Base-by-base conservation (phyloP, 176 grass and related monocot genomes). In the Avena sativa region DNA sequence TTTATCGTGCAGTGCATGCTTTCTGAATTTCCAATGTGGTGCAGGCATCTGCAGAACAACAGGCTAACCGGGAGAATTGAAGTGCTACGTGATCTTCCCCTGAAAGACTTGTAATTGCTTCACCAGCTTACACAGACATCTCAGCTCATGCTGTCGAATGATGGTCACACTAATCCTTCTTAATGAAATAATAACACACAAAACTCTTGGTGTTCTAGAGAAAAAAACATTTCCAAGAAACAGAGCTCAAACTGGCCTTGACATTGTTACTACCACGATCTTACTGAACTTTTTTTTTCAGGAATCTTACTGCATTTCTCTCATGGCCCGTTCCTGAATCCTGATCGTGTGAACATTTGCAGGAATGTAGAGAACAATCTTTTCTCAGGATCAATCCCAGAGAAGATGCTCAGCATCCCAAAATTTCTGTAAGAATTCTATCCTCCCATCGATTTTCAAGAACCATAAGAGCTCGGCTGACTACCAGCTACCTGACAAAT, bases 281-380 rank as follows among this genome's bases (percentile, higher is more conserved):
- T 25, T 23, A 46, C 40, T 12, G 40, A 1, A 5, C 10, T 55
- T 20, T 9, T 11, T n/a, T 1, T 2, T 49, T 21, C 7, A 9
- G 7, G 46, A n/a, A 1, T 76, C 7, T 16, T 34, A 16, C 72
- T 74, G 88, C 58, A 58, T 43, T 25, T 69, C 8, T 81, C 55
- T 19, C 61, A 58, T 71, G 67, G 8, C 47, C 62, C 62, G 16
- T 17, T 46, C 2, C 43, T 3, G 10, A 56, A 52, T 76, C 48
- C 47, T 52, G 47, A 76, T 53, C 34, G 7, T 36, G 5, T n/a
- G 20, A 23, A 76, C 12, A 64, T 86, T 30, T 66, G 25, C 86
- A 95, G 93, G 71, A 90, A 95, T 5, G 61, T 95, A 4, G 93
- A 92, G 74, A 92, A 95, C 81, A 95, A 95, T 84, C 26, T 74